These are phyloP conservation scores for Sonneratia alba DNA, from an alignment of 345 rosid species.

Conservation along the genomic window DNA sequence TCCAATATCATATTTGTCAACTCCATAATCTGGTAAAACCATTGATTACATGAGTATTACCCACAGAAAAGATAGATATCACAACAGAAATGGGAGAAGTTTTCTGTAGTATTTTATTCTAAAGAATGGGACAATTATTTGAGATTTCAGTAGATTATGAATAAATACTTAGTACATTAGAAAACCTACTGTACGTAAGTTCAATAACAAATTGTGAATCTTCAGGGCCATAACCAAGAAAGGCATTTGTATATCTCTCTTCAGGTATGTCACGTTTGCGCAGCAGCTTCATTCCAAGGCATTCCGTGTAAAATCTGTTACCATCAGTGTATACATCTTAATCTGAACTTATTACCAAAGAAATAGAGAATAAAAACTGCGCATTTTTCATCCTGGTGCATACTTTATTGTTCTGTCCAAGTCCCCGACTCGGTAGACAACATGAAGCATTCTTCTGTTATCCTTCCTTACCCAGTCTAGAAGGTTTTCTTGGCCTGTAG, in stretches of 20 bases:
- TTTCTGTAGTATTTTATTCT: background rate
- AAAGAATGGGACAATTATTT: background rate
- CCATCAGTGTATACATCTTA: slow-evolving; percentile 6
- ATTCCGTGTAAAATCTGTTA: slow-evolving; percentile 84
- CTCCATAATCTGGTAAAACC: slow-evolving; percentile 68
- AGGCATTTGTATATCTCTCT: slow-evolving; percentile 92
- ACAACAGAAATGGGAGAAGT: background rate
- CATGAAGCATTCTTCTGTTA: slow-evolving; percentile 88
- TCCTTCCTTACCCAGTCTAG: slow-evolving; percentile 61
- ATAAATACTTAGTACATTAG: background rate
- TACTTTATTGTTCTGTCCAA: slow-evolving; percentile 92
- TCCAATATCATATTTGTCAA: slow-evolving; percentile 84
- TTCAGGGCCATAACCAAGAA: slow-evolving; percentile 98
- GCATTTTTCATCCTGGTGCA: background rate
- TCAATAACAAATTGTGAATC: slow-evolving; percentile 92
- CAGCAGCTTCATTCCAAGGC: slow-evolving; percentile 94
- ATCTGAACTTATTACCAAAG: background rate
- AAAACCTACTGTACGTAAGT: slow-evolving; percentile 75
- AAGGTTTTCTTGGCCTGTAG: slow-evolving; percentile 49
- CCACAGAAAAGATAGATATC: background rate
- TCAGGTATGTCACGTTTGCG: slow-evolving; percentile 97
- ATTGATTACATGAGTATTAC: background rate
- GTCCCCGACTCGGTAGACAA: slow-evolving; percentile 96
- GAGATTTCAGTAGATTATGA: background rate
- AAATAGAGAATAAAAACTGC: background rate